Conservation (phyloP, 208 protist species). For the Trypanosoma cruzi region DNA sequence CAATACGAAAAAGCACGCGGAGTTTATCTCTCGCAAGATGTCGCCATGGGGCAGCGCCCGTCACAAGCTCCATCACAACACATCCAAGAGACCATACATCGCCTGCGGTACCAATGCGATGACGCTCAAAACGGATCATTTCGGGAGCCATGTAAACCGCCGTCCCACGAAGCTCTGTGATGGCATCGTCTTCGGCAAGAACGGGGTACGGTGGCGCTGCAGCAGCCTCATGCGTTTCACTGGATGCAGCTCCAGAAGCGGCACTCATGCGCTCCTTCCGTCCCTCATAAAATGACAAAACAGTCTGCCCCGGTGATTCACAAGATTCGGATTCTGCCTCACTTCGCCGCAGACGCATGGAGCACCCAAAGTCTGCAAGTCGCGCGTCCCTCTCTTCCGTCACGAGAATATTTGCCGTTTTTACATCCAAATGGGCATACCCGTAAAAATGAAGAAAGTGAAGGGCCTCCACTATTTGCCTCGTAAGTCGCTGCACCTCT, state of each 20-base stretch:
- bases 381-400: slow-evolving; percentile 72
- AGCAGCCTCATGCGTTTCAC: neutral
- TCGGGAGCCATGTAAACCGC: slow-evolving; percentile 70
- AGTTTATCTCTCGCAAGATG: slow-evolving; percentile 30
- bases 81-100: slow-evolving; percentile 52
- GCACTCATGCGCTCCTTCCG: neutral
- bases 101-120: slow-evolving; percentile 20
- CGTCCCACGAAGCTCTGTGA: slow-evolving; percentile 81
- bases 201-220: slow-evolving; percentile 38
- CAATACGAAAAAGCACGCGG: slow-evolving; percentile 23
- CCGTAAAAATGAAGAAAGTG: slow-evolving; percentile 80
- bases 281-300: neutral
- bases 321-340: neutral
- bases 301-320: neutral
- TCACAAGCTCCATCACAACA: slow-evolving; percentile 43
- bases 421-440: slow-evolving; percentile 93
- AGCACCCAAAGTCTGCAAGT: slow-evolving; percentile 93
- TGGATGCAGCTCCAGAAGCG: neutral
- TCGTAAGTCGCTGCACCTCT: slow-evolving; percentile 67
- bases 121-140: slow-evolving; percentile 60
- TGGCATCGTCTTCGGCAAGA: slow-evolving; percentile 52
- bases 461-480: slow-evolving; percentile 75
- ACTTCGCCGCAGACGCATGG: slow-evolving; percentile 65
- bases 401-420: slow-evolving; percentile 90
- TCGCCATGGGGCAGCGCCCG: slow-evolving; percentile 29